phyloP scores from a whole-genome alignment of 2,329 filamentous ascomycete species.

The Penicillium vulpinum region DNA sequence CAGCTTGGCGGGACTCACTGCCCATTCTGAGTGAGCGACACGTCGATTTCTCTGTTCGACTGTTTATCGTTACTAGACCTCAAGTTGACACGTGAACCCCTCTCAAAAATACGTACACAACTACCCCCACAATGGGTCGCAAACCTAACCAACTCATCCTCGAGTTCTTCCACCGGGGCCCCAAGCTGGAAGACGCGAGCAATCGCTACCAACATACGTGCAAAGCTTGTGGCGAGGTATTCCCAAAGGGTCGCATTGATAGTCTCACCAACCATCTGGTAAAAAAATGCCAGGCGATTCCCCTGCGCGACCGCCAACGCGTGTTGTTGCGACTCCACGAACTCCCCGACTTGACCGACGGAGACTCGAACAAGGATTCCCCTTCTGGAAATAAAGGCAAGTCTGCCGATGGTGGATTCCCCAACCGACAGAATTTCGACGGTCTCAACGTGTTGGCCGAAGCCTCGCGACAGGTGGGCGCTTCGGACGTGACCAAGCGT shows the following conservation, averaged over 20 bases:
- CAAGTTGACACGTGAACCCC: conserved; percentile 4
- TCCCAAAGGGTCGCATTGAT: conserved; percentile 86
- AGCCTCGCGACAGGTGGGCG: conserved; percentile 75
- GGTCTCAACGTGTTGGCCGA: conserved; percentile 84
- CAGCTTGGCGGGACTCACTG: neutral
- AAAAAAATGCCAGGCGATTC: conserved; percentile 81
- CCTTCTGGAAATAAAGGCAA: conserved; percentile 38
- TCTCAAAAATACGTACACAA: neutral
- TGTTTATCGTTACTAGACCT: neutral
- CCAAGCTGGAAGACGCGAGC: conserved; percentile 83
- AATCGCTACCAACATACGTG: conserved; percentile 92
- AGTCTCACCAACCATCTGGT: conserved; percentile 77
- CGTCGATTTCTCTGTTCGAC: neutral
- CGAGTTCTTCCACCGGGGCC: conserved; percentile 83
- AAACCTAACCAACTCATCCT: conserved; percentile 81
- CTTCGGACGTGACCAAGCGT: conserved; percentile 49
- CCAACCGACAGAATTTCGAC: conserved; percentile 65
- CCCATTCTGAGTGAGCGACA: neutral
- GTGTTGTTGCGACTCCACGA: conserved; percentile 72
- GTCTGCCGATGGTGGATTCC: conserved; percentile 45
- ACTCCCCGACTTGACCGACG: conserved; percentile 56
- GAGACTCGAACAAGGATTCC: conserved; percentile 42
- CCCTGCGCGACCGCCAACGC: conserved; percentile 71
- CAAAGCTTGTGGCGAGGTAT: conserved; percentile 83
- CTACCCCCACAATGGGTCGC: conserved; percentile 65